These are phyloP conservation scores for Ballota nigra DNA, from an alignment of 257 asterid species.

Conservation along the genomic window DNA sequence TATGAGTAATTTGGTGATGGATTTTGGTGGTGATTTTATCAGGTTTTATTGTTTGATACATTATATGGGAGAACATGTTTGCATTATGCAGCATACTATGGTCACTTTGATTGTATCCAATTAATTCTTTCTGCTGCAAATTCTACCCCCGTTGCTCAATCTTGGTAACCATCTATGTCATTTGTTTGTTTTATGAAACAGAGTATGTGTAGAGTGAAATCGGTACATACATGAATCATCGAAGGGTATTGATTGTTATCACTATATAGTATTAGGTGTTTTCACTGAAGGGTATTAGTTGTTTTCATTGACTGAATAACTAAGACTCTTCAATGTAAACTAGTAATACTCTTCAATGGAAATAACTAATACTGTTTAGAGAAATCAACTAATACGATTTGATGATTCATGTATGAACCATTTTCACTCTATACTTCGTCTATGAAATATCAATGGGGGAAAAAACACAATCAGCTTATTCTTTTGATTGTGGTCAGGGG, in stretches of 20 bases:
- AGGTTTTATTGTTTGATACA: conserved; percentile 78
- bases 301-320: no score
- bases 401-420: no score
- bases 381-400: no score
- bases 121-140: conserved; percentile 68
- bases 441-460: neutral
- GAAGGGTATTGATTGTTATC: no score
- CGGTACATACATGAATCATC: no score
- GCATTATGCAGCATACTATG: conserved; percentile 87
- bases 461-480: neutral
- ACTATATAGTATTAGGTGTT: no score
- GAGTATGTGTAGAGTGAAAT: no score
- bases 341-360: no score
- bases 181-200: neutral
- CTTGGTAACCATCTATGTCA: conserved; percentile 50
- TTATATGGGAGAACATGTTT: conserved; percentile 65
- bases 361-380: no score
- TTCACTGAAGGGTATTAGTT: no score
- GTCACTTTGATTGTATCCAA: conserved; percentile 71
- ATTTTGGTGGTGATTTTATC: conserved; percentile 15
- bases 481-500: conserved; percentile 51
- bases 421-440: no score
- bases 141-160: conserved; percentile 58
- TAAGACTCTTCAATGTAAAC: no score
- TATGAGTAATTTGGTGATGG: neutral